Evolutionary conservation across 2,329 filamentous ascomycete genomes (phyloP).

Genomic region (Calycina marina): DNA sequence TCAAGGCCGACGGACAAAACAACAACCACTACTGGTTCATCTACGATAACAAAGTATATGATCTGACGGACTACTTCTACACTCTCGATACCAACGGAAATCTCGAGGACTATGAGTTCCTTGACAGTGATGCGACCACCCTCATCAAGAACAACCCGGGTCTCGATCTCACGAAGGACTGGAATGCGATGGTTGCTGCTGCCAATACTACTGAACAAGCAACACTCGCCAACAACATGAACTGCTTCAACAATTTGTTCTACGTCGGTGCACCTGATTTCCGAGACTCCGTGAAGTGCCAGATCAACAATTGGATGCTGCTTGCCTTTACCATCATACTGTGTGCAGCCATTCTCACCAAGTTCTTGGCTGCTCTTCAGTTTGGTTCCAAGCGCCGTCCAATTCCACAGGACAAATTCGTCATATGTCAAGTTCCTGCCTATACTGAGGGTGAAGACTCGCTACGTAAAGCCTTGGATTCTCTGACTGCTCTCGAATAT

Average conservation of each 20-base stretch:
- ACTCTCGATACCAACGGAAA: conserved; percentile 45
- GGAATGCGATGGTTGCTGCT: conserved; percentile 37
- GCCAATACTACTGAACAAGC: conserved; percentile 35
- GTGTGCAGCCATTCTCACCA: conserved; percentile 64
- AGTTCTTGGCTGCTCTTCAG: conserved; percentile 86
- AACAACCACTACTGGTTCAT: conserved; percentile 66
- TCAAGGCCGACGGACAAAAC: conserved; percentile 52
- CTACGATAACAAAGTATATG: conserved; percentile 64
- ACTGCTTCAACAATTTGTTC: conserved; percentile 73
- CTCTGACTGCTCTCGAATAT: conserved; percentile 84
- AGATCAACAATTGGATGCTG: conserved; percentile 83
- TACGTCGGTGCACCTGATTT: conserved; percentile 79
- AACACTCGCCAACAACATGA: conserved; percentile 49
- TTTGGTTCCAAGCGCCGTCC: conserved; percentile 85
- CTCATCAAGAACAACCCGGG: conserved; percentile 65
- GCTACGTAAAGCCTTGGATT: conserved; percentile 82
- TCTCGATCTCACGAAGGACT: conserved; percentile 56
- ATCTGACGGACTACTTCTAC: conserved; percentile 83
- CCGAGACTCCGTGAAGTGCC: conserved; percentile 58
- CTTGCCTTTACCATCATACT: conserved; percentile 77
- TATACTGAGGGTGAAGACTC: conserved; percentile 98
- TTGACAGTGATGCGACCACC: conserved; percentile 52
- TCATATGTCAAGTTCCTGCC: conserved; percentile 94
- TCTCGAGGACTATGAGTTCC: conserved; percentile 47
- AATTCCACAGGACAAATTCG: conserved; percentile 89